Percentiles rank a stretch among this genome's conserved stretches.
Evolutionary conservation across 257 asterid species (phyloP).

Genomic region (Coffea eugenioides): DNA sequence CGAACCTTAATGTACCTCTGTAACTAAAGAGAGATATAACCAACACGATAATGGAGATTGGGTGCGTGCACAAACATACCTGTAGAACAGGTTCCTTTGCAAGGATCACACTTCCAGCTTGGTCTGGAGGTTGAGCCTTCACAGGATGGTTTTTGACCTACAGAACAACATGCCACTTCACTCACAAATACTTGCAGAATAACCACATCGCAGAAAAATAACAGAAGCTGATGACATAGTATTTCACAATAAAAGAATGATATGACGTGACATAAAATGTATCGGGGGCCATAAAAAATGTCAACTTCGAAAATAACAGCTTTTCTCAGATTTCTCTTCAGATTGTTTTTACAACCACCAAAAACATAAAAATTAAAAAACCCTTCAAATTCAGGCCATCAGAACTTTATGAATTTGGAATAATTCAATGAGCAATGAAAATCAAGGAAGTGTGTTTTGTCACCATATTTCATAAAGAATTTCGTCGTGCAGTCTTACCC

Average conservation of each 20-base stretch:
- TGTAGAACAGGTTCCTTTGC: slow-evolving; percentile 82
- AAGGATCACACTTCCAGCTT: slow-evolving; percentile 77
- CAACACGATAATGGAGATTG: not conserved
- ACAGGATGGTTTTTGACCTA: slow-evolving; percentile 92
- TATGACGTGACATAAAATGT: not conserved
- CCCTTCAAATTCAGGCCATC: not conserved
- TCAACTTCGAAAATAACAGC: not conserved
- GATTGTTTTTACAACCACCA: not conserved
- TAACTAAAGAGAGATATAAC: not conserved
- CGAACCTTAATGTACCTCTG: not conserved
- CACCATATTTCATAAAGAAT: not conserved
- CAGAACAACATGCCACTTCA: not conserved
- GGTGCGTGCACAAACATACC: slow-evolving; percentile 35
- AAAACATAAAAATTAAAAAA: too few species aligned
- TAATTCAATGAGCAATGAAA: not conserved
- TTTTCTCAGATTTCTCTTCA: not conserved
- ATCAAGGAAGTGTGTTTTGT: not conserved
- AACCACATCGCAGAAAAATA: not conserved
- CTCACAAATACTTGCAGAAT: not conserved
- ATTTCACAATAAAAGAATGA: not conserved
- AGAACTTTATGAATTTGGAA: not conserved
- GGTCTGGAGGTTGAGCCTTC: slow-evolving; percentile 84
- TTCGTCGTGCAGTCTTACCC: slow-evolving; percentile 51
- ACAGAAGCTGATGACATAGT: not conserved
- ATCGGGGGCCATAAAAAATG: not conserved